Evolutionary conservation across 2,329 filamentous ascomycete genomes (phyloP), one percentile per base, ranked within the genome.

Genomic region (Zalaria sp.): DNA sequence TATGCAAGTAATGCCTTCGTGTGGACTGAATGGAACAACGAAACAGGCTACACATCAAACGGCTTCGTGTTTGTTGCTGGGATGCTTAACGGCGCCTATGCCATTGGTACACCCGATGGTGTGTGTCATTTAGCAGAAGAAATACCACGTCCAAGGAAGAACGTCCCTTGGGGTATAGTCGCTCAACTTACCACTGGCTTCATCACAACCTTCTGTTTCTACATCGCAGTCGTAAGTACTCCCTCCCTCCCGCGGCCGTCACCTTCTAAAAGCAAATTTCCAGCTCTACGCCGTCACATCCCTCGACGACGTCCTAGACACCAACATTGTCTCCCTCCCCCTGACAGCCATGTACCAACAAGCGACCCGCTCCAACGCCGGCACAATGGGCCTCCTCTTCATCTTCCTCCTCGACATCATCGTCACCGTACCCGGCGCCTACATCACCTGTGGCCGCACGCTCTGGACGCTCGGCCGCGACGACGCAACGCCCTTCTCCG

Each of bases 41-140:
- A 57, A 18, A 64, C 63, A 0, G 64, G 65, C 0, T 67, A 58
- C 44, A 46, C 46, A 2, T 66, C 59, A 46, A 64, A 71, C 34
- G 75, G 73, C 8, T 68, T 79, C 7, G 74, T 75, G 1, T 80
- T 80, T 45, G 55, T 79, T 10, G 60, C 72, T 5, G 76, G 76
- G 8, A 75, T 80, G 48, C 63, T 80, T 25, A 83, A 83, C 49
- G 79, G 77, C 18, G 78, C 77, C 3, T 83, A 73, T 52, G 70
- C 73, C 31, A 71, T 82, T 5, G 79, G 77, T 3, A 72, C 74
- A 1, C 71, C 75, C 0, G 79, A 83, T 49, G 71, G 71, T 25
- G 70, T 72, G 1, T 73, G 72, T 2, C 79, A 82, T 52, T 56
- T 81, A 35, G 72, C 75, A 0, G 77, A 82, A 55, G 77, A 81